phyloP scores from a whole-genome alignment of 164 flowering plant genomes.

The Piper betle region DNA sequence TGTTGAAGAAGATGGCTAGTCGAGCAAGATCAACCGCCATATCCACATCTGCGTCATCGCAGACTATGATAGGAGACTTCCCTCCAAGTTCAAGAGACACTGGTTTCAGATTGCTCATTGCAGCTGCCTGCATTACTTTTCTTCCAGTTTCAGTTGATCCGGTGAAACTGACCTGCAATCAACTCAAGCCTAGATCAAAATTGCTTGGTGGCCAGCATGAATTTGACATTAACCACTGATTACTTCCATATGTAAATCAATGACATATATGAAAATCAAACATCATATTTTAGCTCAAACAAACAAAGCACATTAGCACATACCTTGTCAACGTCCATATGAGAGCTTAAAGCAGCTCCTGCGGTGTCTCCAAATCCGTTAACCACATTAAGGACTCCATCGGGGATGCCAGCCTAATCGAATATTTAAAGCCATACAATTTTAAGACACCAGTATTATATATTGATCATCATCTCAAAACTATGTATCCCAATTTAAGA shows the following conservation, averaged over 20 bases:
- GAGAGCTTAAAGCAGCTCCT: constrained; percentile 76
- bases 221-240: background rate
- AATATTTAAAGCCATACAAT: background rate
- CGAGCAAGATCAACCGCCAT: constrained; percentile 54
- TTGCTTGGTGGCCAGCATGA: background rate
- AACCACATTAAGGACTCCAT: constrained; percentile 79
- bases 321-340: constrained; percentile 83
- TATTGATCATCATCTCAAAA: background rate
- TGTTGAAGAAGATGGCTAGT: constrained; percentile 31
- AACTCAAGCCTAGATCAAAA: background rate
- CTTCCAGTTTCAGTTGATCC: constrained; percentile 79
- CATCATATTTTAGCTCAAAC: background rate
- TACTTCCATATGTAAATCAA: no score
- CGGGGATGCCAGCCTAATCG: constrained; percentile 77
- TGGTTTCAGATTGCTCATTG: constrained; percentile 62
- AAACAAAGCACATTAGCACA: background rate
- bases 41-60: constrained; percentile 70
- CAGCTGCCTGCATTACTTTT: constrained; percentile 61
- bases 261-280: background rate
- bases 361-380: constrained; percentile 63
- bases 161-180: constrained; percentile 56
- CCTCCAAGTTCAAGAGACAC: constrained; percentile 82
- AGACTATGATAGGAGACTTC: constrained; percentile 71
- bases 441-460: background rate
- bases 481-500: background rate